phyloP scores from a whole-genome alignment of 176 grass and related monocot species.

The Typha latifolia region DNA sequence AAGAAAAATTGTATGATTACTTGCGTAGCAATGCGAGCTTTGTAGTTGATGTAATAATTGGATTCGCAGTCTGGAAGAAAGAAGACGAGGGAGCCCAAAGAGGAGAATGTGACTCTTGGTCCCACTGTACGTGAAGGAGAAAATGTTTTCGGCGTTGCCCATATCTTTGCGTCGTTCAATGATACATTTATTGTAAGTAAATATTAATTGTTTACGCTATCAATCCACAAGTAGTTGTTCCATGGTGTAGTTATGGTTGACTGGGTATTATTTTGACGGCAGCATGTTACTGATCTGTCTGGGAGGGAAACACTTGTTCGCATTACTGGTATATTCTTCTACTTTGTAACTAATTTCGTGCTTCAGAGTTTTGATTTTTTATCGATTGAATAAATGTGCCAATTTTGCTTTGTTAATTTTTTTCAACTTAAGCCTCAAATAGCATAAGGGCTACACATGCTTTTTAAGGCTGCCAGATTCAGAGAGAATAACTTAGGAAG shows the following conservation, averaged over 20 bases:
- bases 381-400: background rate
- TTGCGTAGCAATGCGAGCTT: too few relatives aligned
- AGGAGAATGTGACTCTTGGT: slow-evolving; percentile 72
- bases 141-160: slow-evolving; percentile 61
- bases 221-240: background rate
- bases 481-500: too few relatives aligned
- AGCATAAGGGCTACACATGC: too few relatives aligned
- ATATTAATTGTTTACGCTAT: background rate
- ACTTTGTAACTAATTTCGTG: background rate
- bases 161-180: slow-evolving; percentile 77
- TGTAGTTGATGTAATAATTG: too few relatives aligned
- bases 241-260: background rate
- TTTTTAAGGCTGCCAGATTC: too few relatives aligned
- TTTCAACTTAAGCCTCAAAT: too few relatives aligned
- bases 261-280: background rate
- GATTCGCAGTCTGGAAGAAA: slow-evolving; percentile 51
- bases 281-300: slow-evolving; percentile 86
- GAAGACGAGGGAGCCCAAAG: slow-evolving; percentile 71
- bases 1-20: too few relatives aligned
- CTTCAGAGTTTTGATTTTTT: background rate
- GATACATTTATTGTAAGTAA: slow-evolving; percentile 69
- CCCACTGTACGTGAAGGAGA: slow-evolving; percentile 68
- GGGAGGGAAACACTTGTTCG: slow-evolving; percentile 74
- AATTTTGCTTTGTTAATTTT: background rate
- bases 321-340: slow-evolving; percentile 44